phyloP scores from a whole-genome alignment of 805 yeast species.

The Komagataella pastoris region DNA sequence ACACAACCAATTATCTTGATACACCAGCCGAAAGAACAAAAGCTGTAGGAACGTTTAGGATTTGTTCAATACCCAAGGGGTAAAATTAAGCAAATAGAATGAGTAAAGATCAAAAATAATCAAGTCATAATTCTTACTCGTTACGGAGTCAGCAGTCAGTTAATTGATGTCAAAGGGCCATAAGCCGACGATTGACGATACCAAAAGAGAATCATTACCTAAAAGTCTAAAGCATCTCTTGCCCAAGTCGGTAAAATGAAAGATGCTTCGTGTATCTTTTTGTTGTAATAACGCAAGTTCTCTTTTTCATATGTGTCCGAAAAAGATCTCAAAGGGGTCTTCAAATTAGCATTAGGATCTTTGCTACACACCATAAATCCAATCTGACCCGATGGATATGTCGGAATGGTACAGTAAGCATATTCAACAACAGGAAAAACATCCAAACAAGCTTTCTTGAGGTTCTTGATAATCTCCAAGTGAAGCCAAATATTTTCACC shows the following conservation, averaged over 20 bases:
- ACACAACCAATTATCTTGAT: too few species aligned
- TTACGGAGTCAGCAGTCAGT: not conserved
- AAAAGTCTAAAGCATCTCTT: conserved; percentile 15
- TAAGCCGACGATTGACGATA: not conserved
- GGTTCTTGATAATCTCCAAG: conserved; percentile 32
- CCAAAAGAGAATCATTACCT: not conserved
- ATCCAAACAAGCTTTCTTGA: conserved; percentile 31
- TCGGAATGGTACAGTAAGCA: conserved; percentile 74
- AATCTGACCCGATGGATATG: conserved; percentile 80
- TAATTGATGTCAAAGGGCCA: too few species aligned
- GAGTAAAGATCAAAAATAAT: too few species aligned
- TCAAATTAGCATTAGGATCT: conserved; percentile 29
- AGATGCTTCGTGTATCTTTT: conserved; percentile 53
- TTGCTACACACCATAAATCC: conserved; percentile 67
- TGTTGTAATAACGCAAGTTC: conserved; percentile 51
- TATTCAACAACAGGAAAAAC: conserved; percentile 54
- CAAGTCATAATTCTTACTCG: not conserved
- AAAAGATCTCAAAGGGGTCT: conserved; percentile 35
- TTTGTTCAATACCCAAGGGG: too few species aligned
- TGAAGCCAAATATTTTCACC: conserved; percentile 73
- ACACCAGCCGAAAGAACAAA: not conserved
- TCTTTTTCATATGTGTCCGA: conserved; percentile 30
- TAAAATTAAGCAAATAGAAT: too few species aligned
- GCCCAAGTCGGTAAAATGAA: conserved; percentile 82
- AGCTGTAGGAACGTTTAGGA: not conserved